phyloP scores from a whole-genome alignment of 2,329 filamentous ascomycete species.

The Escovopsis sp. region DNA sequence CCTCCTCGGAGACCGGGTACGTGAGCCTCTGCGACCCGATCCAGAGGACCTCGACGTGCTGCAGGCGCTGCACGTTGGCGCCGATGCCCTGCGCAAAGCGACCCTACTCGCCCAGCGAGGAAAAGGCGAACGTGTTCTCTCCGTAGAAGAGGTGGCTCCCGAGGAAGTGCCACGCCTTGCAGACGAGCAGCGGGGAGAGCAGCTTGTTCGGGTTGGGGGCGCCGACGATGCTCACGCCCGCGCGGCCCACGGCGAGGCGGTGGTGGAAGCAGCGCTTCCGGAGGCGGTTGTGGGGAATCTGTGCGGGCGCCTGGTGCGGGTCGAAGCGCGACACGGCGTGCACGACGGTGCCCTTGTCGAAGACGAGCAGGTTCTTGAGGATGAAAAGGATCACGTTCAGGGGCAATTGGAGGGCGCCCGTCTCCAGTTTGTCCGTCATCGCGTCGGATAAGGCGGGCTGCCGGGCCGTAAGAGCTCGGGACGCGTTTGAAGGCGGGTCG shows the following conservation, averaged over 20 bases:
- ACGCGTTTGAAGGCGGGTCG: too few species aligned
- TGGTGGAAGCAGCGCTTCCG: conserved; percentile 13
- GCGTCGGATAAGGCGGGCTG: background rate
- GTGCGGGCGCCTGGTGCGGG: conserved; percentile 10
- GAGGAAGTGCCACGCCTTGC: conserved; percentile 23
- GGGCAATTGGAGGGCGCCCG: background rate
- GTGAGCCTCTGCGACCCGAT: conserved; percentile 20
- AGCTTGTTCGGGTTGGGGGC: conserved; percentile 20
- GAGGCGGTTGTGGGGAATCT: conserved; percentile 6
- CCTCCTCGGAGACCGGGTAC: conserved; percentile 3
- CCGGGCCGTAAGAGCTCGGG: background rate
- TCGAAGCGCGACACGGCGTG: conserved; percentile 33
- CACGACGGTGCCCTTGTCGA: conserved; percentile 14
- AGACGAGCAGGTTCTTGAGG: conserved; percentile 21
- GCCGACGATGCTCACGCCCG: conserved; percentile 16
- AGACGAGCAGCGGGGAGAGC: conserved; percentile 24
- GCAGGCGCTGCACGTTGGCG: conserved; percentile 24
- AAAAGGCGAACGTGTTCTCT: conserved; percentile 33
- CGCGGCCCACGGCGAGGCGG: conserved; percentile 24
- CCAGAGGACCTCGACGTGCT: conserved; percentile 29
- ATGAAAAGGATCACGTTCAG: conserved; percentile 18
- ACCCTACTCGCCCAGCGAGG: conserved; percentile 35
- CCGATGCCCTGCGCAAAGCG: conserved; percentile 30
- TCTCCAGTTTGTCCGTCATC: background rate
- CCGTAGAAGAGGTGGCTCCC: conserved; percentile 31